Evolutionary conservation across 768 basidiomycete genomes (phyloP).

Genomic region (Tricholoma sp.): DNA sequence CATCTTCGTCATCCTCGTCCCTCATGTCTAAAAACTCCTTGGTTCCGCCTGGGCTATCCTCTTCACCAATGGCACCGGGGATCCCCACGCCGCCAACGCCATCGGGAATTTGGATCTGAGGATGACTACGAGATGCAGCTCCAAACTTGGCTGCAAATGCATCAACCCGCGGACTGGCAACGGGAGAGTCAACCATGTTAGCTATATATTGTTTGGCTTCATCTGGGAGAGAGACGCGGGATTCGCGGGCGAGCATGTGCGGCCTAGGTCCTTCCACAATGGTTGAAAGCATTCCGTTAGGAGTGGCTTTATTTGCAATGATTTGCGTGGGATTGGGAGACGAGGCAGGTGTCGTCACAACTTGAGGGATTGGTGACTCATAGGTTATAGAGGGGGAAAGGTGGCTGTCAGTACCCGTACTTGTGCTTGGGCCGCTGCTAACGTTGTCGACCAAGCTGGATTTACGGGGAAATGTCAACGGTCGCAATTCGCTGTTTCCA

Average conservation of each 20-base stretch:
- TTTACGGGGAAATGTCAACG: slow-evolving; percentile 26
- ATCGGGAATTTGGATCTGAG: slow-evolving; percentile 4
- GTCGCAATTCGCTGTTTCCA: slow-evolving; percentile 1
- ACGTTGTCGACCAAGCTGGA: slow-evolving; percentile 33
- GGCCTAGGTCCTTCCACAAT: slow-evolving; percentile 26
- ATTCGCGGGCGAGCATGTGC: slow-evolving; percentile 51
- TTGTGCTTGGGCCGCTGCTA: slow-evolving; percentile 22
- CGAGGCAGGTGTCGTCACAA: slow-evolving; percentile 15
- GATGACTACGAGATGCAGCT: slow-evolving; percentile 4
- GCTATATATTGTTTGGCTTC: slow-evolving; percentile 73
- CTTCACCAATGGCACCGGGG: slow-evolving; percentile 2
- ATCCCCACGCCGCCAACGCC: background rate
- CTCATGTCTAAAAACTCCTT: slow-evolving; percentile 69
- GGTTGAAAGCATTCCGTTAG: slow-evolving; percentile 25
- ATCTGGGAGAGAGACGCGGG: slow-evolving; percentile 67
- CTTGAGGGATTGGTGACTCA: slow-evolving; percentile 7
- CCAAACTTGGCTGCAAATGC: slow-evolving; percentile 26
- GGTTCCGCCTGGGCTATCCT: slow-evolving; percentile 10
- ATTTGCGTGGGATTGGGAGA: slow-evolving; percentile 15
- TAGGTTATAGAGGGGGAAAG: slow-evolving; percentile 9
- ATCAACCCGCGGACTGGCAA: slow-evolving; percentile 45
- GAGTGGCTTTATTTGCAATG: slow-evolving; percentile 13
- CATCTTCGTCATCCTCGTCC: slow-evolving; percentile 35
- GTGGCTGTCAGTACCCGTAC: slow-evolving; percentile 16
- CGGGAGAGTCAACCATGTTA: slow-evolving; percentile 61